Conservation (phyloP, 2,329 filamentous ascomycete genomes). For the Colletotrichum paranaense region DNA sequence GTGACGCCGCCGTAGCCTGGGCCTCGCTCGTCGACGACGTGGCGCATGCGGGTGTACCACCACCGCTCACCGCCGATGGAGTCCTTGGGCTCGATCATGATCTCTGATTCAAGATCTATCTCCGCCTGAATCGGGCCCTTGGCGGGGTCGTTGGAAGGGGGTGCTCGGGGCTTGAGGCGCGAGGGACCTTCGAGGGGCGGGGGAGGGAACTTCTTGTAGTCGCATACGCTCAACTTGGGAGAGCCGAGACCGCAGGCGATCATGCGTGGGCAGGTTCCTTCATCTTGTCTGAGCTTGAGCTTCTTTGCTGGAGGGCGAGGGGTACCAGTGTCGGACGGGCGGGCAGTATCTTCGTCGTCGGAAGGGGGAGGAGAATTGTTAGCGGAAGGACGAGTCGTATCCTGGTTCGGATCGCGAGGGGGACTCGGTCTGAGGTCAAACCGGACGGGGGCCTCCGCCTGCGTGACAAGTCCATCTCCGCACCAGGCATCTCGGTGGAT, state of each 20-base stretch:
- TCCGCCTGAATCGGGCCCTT: conserved; percentile 9
- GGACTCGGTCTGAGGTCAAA: neutral
- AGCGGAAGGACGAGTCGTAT: neutral
- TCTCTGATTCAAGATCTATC: neutral
- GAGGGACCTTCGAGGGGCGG: neutral
- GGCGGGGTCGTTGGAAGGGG: neutral
- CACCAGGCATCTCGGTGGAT: conserved; percentile 43
- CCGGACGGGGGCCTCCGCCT: neutral
- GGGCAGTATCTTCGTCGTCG: neutral
- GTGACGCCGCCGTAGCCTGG: neutral
- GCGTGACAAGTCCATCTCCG: neutral
- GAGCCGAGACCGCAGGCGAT: neutral
- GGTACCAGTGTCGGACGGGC: neutral
- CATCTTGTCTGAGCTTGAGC: neutral
- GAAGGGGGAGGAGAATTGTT: neutral
- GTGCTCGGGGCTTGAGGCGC: neutral
- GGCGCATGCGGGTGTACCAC: conserved; percentile 12
- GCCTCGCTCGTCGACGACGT: conserved; percentile 2
- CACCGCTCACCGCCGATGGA: neutral
- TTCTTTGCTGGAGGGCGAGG: neutral
- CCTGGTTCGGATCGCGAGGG: neutral
- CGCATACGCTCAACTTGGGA: neutral
- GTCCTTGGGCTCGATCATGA: conserved; percentile 7
- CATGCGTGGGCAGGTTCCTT: neutral
- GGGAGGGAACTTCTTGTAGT: neutral